These are phyloP conservation scores for Panus rudis DNA, from an alignment of 768 basidiomycete genomes.

Conservation along the genomic window DNA sequence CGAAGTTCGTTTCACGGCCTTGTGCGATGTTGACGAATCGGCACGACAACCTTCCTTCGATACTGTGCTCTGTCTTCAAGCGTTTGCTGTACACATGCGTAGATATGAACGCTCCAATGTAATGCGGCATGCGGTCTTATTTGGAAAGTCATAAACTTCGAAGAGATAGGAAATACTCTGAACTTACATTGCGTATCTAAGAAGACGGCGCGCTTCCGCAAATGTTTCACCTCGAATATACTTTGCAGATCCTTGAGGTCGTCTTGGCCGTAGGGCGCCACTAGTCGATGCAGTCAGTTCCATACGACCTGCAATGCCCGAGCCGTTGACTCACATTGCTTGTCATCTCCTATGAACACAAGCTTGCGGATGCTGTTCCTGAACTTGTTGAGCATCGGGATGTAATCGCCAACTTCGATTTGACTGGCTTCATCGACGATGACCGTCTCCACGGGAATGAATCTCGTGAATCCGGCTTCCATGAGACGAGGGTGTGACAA, in stretches of 20 bases:
- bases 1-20: conserved; percentile 24
- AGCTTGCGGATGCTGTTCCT: conserved; percentile 14
- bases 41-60: conserved; percentile 15
- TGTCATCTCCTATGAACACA: conserved; percentile 27
- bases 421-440: conserved; percentile 44
- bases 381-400: conserved; percentile 25
- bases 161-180: not conserved
- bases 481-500: conserved; percentile 24
- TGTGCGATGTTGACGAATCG: conserved; percentile 37
- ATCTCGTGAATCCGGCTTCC: conserved; percentile 11
- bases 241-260: conserved; percentile 21
- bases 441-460: conserved; percentile 30
- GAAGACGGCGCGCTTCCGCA: conserved; percentile 19
- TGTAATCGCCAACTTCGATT: conserved; percentile 35
- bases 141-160: not conserved
- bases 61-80: conserved; percentile 19
- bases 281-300: conserved; percentile 12
- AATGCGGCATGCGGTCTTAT: conserved; percentile 29
- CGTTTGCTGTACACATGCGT: conserved; percentile 20
- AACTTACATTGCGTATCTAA: conserved; percentile 29
- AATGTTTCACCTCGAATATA: conserved; percentile 27
- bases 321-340: conserved; percentile 23
- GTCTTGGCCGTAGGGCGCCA: conserved; percentile 30
- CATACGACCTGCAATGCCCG: not conserved
- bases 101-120: conserved; percentile 28